phyloP scores from a whole-genome alignment of 1,284 basidiomycete species.

The Marasmius sp. region DNA sequence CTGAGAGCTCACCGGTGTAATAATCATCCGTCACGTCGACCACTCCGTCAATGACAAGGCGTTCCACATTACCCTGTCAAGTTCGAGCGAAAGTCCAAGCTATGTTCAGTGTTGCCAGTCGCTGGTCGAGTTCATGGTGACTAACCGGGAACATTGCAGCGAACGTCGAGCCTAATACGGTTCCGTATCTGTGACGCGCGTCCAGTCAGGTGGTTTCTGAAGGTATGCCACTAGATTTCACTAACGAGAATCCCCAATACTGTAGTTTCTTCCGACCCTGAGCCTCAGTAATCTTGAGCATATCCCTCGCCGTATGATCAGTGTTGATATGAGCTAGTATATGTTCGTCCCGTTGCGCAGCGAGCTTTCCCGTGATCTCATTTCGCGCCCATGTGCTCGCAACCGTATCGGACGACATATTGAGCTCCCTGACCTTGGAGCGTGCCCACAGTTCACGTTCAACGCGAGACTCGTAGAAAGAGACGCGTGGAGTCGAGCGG shows the following conservation, averaged over 20 bases:
- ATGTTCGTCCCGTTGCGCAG: constrained; percentile 15
- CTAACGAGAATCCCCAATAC: constrained; percentile 29
- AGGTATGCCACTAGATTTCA: neutral
- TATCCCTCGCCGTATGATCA: constrained; percentile 26
- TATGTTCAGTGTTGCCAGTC: too few relatives aligned
- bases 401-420: constrained; percentile 19
- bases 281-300: constrained; percentile 25
- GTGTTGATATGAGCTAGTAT: constrained; percentile 21
- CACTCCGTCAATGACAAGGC: constrained; percentile 21
- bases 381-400: constrained; percentile 16
- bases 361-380: constrained; percentile 20
- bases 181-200: constrained; percentile 15
- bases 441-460: constrained; percentile 10
- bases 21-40: constrained; percentile 14
- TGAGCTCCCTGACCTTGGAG: neutral
- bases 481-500: constrained; percentile 1
- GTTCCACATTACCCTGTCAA: constrained; percentile 17
- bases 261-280: constrained; percentile 23
- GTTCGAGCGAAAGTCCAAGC: too few relatives aligned
- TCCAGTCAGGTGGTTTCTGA: neutral
- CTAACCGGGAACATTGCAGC: constrained; percentile 22
- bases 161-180: constrained; percentile 19
- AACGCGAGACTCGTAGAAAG: neutral
- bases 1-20: constrained; percentile 9
- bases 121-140: neutral